These are phyloP conservation scores for Hydnomerulius pinastri DNA, from an alignment of 768 basidiomycete genomes.

Conservation along the genomic window DNA sequence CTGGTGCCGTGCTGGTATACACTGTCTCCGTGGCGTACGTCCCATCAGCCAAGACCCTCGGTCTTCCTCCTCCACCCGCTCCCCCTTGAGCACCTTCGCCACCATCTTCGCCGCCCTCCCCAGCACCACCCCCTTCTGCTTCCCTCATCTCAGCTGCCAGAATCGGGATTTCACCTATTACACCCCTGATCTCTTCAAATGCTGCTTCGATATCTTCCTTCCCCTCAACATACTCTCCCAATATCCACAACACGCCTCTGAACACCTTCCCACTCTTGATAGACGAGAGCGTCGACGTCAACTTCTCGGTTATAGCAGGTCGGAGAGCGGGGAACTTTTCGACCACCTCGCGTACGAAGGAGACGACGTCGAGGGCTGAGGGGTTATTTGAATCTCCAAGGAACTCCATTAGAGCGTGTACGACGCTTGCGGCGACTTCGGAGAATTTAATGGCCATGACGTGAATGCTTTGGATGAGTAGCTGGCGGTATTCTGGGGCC, in stretches of 20 bases:
- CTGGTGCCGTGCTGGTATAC: slow-evolving; percentile 63
- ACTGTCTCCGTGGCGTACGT: slow-evolving; percentile 98
- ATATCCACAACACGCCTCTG: slow-evolving; percentile 94
- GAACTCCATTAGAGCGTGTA: slow-evolving; percentile 93
- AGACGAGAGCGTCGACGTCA: slow-evolving; percentile 76
- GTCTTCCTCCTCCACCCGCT: slow-evolving; percentile 53
- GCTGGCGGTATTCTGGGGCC: slow-evolving; percentile 93
- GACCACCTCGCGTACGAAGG: slow-evolving; percentile 89
- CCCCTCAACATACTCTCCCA: slow-evolving; percentile 90
- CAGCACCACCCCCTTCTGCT: slow-evolving; percentile 53
- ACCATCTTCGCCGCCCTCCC: slow-evolving; percentile 49
- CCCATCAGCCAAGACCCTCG: slow-evolving; percentile 88
- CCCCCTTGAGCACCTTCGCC: slow-evolving; percentile 37
- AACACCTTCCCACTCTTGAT: slow-evolving; percentile 98
- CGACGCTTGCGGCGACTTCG: slow-evolving; percentile 93
- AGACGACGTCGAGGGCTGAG: slow-evolving; percentile 92
- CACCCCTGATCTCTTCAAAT: slow-evolving; percentile 78
- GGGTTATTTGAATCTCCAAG: slow-evolving; percentile 94
- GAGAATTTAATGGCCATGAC: slow-evolving; percentile 95
- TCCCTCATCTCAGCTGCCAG: slow-evolving; percentile 87
- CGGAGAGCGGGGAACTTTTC: slow-evolving; percentile 95
- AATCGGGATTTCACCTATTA: slow-evolving; percentile 97
- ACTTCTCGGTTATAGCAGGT: slow-evolving; percentile 78
- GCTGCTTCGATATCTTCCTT: slow-evolving; percentile 66
- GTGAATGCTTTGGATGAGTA: slow-evolving; percentile 97